Evolutionary conservation across 257 asterid species (phyloP), one percentile per base, ranked within the genome.

Genomic region (Knoxia roxburghii): DNA sequence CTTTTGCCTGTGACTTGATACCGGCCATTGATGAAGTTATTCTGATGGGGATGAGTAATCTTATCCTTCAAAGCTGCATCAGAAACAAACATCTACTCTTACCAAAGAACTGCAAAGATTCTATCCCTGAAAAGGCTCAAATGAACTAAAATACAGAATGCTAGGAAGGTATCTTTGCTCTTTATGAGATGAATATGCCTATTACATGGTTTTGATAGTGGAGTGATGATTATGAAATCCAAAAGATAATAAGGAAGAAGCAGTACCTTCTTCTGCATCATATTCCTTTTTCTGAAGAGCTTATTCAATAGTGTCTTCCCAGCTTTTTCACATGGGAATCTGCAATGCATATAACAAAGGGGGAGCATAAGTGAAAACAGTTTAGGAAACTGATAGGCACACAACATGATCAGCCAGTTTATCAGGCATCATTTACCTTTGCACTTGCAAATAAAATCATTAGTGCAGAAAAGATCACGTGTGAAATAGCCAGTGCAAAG

Each of bases 11-110:
- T 49, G 23, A 88, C 89, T 14, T 74, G 76, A 70, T 82, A 72
- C 43, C 84, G 69, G 49, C 70, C 70, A 79, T 68, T 78, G 68
- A 87, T 63, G 64, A 85, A 87, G 66, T 73, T 86, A 63, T 87
- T 83, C 27, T 83, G 83, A 15, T 76, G 82, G 60, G 84, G 86
- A 48, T 76, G 78, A 35, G 77, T 79, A 24, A 86, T 24, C 71
- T 55, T 83, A 18, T 24, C 48, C 26, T 48, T 27, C 54, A 39
- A 40, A 21, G 71, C 91, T 85, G 86, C 74, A 76, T 58, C 41
- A 64, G 26, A 21, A 27, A n/a, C n/a, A 65, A 33, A 33, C 6
- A 6, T 6, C 46, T 41, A 41, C 9, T 1, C 50, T 45, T 12
- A 45, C 5, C 4, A 2, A 45, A 0, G 5, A 45, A 39, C 11